Percentiles rank a stretch among this genome's conserved stretches.
These are phyloP conservation scores for Cordyceps cicadae DNA, from an alignment of 2,329 filamentous ascomycete genomes.

Conservation along the genomic window DNA sequence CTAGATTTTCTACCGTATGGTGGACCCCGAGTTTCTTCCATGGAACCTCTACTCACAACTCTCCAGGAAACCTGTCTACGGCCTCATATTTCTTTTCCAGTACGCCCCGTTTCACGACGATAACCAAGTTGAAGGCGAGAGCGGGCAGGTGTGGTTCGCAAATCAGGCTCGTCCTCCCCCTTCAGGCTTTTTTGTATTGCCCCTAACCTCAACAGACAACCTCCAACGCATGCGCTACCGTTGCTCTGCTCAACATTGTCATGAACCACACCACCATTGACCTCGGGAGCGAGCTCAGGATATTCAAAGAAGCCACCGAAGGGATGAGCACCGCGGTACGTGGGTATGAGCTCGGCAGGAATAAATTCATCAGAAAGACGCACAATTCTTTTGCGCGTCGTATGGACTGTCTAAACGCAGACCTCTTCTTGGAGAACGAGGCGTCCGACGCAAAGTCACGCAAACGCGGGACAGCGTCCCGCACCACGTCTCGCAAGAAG, in stretches of 20 bases:
- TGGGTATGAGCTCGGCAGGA: slow-evolving; percentile 66
- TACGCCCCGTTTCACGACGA: slow-evolving; percentile 48
- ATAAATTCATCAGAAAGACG: slow-evolving; percentile 66
- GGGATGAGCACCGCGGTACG: slow-evolving; percentile 62
- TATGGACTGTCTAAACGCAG: slow-evolving; percentile 66
- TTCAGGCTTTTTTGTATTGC: slow-evolving; percentile 11
- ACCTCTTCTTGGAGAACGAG: slow-evolving; percentile 56
- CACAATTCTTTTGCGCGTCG: slow-evolving; percentile 84
- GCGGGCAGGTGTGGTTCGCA: slow-evolving; percentile 75
- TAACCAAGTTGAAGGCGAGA: slow-evolving; percentile 46
- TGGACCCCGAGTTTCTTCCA: neutral
- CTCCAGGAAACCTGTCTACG: slow-evolving; percentile 63
- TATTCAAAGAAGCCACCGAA: slow-evolving; percentile 66
- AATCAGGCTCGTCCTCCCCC: slow-evolving; percentile 58
- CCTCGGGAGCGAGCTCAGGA: slow-evolving; percentile 60
- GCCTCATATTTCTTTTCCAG: slow-evolving; percentile 82
- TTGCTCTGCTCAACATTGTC: slow-evolving; percentile 85
- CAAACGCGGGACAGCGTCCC: slow-evolving; percentile 20
- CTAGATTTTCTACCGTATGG: slow-evolving; percentile 55
- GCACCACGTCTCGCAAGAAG: slow-evolving; percentile 24
- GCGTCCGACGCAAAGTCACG: slow-evolving; percentile 31
- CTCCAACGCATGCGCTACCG: slow-evolving; percentile 81
- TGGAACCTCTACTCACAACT: slow-evolving; percentile 9
- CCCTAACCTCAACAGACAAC: slow-evolving; percentile 47
- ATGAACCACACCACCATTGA: slow-evolving; percentile 67